Base-by-base conservation (phyloP, 257 asterid species). In the Solanum microdontum region DNA sequence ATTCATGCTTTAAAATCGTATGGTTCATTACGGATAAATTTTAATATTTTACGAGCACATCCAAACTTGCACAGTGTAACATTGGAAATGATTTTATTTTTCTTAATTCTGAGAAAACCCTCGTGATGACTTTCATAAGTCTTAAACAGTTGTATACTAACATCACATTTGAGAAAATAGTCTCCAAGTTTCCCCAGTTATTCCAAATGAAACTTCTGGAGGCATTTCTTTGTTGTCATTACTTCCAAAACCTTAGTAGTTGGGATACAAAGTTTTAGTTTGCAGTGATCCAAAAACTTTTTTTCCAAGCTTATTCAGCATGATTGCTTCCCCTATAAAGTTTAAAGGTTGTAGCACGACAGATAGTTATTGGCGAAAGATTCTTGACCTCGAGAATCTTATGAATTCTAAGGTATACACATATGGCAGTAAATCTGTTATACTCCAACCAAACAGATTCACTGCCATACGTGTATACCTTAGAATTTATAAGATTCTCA, bases 141-240 rank as follows among this genome's bases (percentile, higher is more conserved):
- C 30, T 91, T 91, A 83, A 95, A 96, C n/a, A 95, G 93, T 30
- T 95, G 96, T 85, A 91, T 96, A 87, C 92, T 92, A 8, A 88
- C 90, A 82, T 95, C 95, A 85, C 94, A 96, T 88, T 94, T 96
- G 39, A 96, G 92, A 90, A 95, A 95, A 7, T 98, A 96, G 89
- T 96, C 99, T 14, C 98, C 96, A 40, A 96, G 94, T 48, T 95
- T 94, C 92, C 94, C 98, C 39, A 95, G 87, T 34, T 98, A 93
- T 93, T 96, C 98, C 51, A 95, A 87, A 91, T 95, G 94, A 82
- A 92, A 58, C 3, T 87, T 91, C 89, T 94, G 95, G 86, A 91
- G 97, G 93, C 98, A 95, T 39, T 91, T 90, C 51, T 94, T 94
- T 0, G 98, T 93, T 1, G 98, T 96, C 43, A 95, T 91, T 72